Percentiles rank a stretch among this genome's conserved stretches.
phyloP scores from a whole-genome alignment of 345 rosid genomes.

The Viola odorata region DNA sequence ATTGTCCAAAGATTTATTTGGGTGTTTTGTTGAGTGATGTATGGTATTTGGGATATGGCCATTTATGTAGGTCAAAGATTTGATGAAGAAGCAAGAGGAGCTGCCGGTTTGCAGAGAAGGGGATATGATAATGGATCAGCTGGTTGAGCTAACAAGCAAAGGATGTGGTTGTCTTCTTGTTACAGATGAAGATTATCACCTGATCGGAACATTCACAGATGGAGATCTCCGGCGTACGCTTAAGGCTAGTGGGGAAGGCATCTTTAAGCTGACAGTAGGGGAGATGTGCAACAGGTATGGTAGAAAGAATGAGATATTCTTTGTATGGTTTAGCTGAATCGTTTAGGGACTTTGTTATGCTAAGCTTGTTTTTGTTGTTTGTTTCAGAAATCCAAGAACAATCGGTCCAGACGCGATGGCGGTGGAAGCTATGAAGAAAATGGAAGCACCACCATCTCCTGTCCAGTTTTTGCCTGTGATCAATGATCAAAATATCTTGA shows the following conservation, averaged over 20 bases:
- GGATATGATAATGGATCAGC: conserved; percentile 88
- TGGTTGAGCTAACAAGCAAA: conserved; percentile 85
- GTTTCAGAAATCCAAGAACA: conserved; percentile 76
- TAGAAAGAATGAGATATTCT: not conserved
- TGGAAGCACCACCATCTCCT: conserved; percentile 97
- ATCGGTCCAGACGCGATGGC: conserved; percentile 92
- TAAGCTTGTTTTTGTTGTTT: not conserved
- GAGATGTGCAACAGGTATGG: conserved; percentile 88
- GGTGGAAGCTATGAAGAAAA: conserved; percentile 92
- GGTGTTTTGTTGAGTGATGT: not conserved
- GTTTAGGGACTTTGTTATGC: not conserved
- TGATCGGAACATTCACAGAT: conserved; percentile 90
- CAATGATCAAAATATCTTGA: conserved; percentile 49
- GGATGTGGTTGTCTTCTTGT: conserved; percentile 96
- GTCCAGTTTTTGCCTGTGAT: conserved; percentile 92
- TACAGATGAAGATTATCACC: conserved; percentile 47
- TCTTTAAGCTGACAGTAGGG: conserved; percentile 88
- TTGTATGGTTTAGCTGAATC: too few species aligned
- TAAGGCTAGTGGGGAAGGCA: conserved; percentile 78
- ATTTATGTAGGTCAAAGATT: conserved; percentile 60
- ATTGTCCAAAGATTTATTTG: not conserved
- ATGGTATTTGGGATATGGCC: not conserved
- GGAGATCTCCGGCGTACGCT: conserved; percentile 95
- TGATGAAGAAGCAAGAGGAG: conserved; percentile 87
- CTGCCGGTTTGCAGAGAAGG: conserved; percentile 86